Evolutionary conservation across 139 green algal genomes (phyloP), one percentile per base, ranked within the genome.

Genomic region (Micromonas pusilla): DNA sequence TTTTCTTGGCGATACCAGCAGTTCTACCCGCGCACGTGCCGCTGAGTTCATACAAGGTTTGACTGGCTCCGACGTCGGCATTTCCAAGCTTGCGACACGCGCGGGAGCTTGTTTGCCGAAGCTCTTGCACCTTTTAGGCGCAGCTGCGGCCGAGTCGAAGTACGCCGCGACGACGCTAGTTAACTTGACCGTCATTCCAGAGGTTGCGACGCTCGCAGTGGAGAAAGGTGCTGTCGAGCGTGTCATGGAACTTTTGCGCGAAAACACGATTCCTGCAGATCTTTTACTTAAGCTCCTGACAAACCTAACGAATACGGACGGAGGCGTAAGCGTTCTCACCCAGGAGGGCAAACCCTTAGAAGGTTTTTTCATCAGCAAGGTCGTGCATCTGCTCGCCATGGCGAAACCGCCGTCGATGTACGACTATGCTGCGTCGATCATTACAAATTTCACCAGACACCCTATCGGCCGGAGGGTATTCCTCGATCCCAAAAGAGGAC

Each of bases 321-420:
- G 66, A 9, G 66, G 66, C 26, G 66, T 72, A 4, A 32, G 53
- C 32, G 66, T 72, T 52, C n/a, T 72, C 30, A 33, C 23, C 53
- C 66, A 72, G 53, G 66, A 72, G 26, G 66, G 66, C 2, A 72
- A 72, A 52, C 31, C 66, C 13, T 52, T 72, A 25, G 66, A 72
- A 4, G 66, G 66, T 23, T 72, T 72, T 52, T 72, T 57, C 66
- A 30, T 72, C 66, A 28, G 20, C 52, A 72, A 52, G 33, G 16
- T 72, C 30, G 30, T 72, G n/a, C 66, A 72, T 32, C 26, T 72
- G 1, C 53, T 72, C 25, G 19, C 33, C 2, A 72, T 19, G 30
- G 66, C 33, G 1, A 72, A 72, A 5, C 66, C 66, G 1, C 23
- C 6, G 30, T 32, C 52, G 66, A 52, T 6, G 30, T 72, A 72